Base-by-base conservation (phyloP, 148 eudicot species). In the Arbutus unedo region DNA sequence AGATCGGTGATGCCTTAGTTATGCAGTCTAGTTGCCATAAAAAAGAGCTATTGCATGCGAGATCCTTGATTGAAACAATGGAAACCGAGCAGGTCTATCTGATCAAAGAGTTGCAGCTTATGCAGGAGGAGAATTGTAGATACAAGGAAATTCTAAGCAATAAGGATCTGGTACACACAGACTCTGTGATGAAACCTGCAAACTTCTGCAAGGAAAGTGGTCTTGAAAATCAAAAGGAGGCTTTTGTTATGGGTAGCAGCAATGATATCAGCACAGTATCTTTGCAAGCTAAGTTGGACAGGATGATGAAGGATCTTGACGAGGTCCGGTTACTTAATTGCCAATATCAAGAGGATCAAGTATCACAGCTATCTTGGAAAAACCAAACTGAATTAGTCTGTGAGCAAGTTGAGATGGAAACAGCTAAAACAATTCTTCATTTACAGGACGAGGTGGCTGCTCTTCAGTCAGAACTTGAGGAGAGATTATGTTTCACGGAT, bases 371-470 rank as follows among this genome's bases (percentile, higher is more conserved):
- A 70, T 83, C 87, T 72, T 85, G 43, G 59, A 82, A 86, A 47
- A 89, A 88, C 60, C 88, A 89, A 80, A 81, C 76, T 86, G 91
- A 90, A 80, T 49, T 89, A 44, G 84, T 88, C 70, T 87, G 86
- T 43, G 87, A 83, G 60, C 91, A 90, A 76, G 91, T 90, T 15
- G 93, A 90, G 87, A 84, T 88, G 83, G 94, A 89, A 87, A 88
- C 93, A 76, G 75, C 90, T 74, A 88, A 85, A 72, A 88, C 94
- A 79, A 90, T 90, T 83, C 82, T 90, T 79, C 86, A 89, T 74
- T 83, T 92, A 74, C 91, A 87, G 87, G 94, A 92, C 79, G 94
- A 92, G 83, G 81, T 92, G 56, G 84, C 60, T 81, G 44, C 86
- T 67, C 86, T 92, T 59, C 89, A 90, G 77, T 84, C 82, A 79